phyloP scores from a whole-genome alignment of 345 rosid genomes.

The Populus nigra region DNA sequence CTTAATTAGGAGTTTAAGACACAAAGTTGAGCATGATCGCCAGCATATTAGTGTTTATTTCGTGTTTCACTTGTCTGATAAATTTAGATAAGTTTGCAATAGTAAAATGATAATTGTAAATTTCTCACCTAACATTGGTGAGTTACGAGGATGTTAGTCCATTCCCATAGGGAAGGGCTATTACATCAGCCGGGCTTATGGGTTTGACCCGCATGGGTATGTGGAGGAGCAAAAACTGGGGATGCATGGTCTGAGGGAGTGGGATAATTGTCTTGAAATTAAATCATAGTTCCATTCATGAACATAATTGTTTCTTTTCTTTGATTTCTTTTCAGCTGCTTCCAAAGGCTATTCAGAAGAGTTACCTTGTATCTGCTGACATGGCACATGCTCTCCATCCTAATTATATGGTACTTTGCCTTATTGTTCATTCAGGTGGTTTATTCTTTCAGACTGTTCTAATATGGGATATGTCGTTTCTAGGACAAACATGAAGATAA shows the following conservation, averaged over 20 bases:
- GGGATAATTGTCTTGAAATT: not conserved
- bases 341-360: conserved; percentile 81
- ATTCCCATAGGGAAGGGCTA: not conserved
- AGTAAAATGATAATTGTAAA: not conserved
- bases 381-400: conserved; percentile 99
- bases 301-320: conserved; percentile 6
- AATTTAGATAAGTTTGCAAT: not conserved
- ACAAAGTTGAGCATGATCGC: not conserved
- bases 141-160: not conserved
- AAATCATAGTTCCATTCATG: not conserved
- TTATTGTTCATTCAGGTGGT: not conserved
- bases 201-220: not conserved
- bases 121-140: not conserved
- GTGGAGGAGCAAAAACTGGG: not conserved
- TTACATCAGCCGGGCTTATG: not conserved
- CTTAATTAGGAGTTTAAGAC: not conserved
- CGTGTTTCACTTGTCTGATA: not conserved
- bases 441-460: conserved; percentile 13
- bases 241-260: not conserved
- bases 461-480: conserved; percentile 14
- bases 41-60: not conserved
- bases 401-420: conserved; percentile 61
- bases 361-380: conserved; percentile 90
- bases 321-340: conserved; percentile 49
- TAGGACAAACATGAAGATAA: conserved; percentile 97